Evolutionary conservation across 192 early-diverging fungal species (phyloP), one percentile per base, ranked within the genome.

Genomic region (Podila minutissima): DNA sequence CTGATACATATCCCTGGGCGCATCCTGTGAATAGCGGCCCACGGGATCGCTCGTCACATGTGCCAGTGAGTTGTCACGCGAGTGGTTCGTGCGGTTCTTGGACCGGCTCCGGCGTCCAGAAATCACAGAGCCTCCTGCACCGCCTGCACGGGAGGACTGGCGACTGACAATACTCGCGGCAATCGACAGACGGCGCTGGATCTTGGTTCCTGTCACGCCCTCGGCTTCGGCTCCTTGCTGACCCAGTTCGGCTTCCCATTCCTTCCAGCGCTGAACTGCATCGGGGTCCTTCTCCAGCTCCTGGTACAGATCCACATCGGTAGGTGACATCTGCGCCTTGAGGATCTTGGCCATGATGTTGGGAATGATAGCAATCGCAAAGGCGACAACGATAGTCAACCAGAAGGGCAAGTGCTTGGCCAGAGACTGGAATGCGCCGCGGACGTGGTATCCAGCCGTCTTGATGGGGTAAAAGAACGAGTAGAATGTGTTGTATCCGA

Each of bases 401-500:
- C 91, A 92, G 64, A 89, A 92, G 9, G 83, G 74, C 2, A 85
- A 74, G 32, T 81, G 81, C 15, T 29, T 53, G 53, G 86, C 84
- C 64, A 89, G 26, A 26, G 66, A 51, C 29, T 79, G 75, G 62
- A 92, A 92, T 11, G 75, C 83, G 5, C 90, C 89, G 33, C 79
- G 67, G 15, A 91, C 91, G 66, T 86, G 85, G 66, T 90, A 92
- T 8, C 85, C 86, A 8, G 83, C 72, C 0, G 82, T 83, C 5
- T 74, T 83, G 17, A 64, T 37, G 10, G 91, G 91, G 55, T 92
- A 93, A 19, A 89, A 69, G 73, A 86, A 86, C 31, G 83, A 85
- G 46, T 91, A 86, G n/a, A 90, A 82, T 48, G 88, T 88, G 55
- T 93, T 89, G 84, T 87, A 93, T 12, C 82, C 81, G 66, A 90